Evolutionary conservation across 2,329 filamentous ascomycete species (phyloP), one percentile per base, ranked within the genome.

Genomic region (Paraphoma sp.): DNA sequence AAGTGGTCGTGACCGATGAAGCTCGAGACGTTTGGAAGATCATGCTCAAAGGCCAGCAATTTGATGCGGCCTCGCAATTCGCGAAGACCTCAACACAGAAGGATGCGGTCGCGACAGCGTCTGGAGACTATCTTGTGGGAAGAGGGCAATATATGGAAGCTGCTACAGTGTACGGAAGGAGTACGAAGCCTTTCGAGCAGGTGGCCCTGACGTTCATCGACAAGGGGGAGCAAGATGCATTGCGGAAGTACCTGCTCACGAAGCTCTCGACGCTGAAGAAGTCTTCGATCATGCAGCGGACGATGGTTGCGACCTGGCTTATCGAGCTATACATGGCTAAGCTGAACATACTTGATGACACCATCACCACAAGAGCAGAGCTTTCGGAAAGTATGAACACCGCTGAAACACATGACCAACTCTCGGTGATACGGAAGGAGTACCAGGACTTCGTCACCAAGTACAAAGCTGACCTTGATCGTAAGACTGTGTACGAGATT

Each of bases 241-340:
- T 99, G 62, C 87, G 94, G 46, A 94, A 91, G 70, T 99, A 99
- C 70, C 83, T 99, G 4, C 77, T 94, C 18, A 91, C 92, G 0
- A 97, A 96, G 77, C 82, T 99, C 31, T 84, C 86, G 7, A 89
- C 86, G 0, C 88, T 93, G 71, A 96, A 93, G 75, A 96, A 93
- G 76, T 86, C 89, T 1, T 88, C 89, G 1, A 82, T 89, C 30
- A 99, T 99, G 93, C 95, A 99, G 77, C 84, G 94, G 56, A 90
- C 91, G 62, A 97, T 99, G 92, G 88, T 98, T 63, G 91, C 94
- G 1, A 93, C 90, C 64, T 99, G 95, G 95, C 84, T 99, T 43
- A 84, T 97, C 9, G 95, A 99, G 76, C 85, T 98, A 1, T 99
- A 94, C 77, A 99, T 99, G 93, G 91, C 93, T 5, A 97, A 97